Base-by-base conservation (phyloP, 2,329 filamentous ascomycete genomes). In the Truncatella angustata region DNA sequence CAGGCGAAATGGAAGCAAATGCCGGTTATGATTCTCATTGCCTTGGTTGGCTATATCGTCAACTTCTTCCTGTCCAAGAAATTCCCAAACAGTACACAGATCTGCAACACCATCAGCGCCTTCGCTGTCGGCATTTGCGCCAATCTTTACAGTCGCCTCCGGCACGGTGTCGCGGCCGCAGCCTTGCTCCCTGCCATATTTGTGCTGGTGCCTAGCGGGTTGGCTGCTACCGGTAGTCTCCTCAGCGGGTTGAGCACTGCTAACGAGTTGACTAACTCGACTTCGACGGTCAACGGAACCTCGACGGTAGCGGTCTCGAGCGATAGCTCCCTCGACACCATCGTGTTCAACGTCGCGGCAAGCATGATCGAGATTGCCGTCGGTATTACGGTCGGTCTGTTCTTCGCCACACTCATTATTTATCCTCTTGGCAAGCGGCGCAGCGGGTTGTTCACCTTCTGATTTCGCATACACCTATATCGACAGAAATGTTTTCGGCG, bases 1-100 rank as follows among this genome's bases (percentile, higher is more conserved):
- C 88, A 92, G 60, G 89, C 87, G 35, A 91, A 90, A 67, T 91
- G 84, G 82, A 88, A 84, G 59, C 90, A 94, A 65, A 82, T 87
- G 59, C 90, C 90, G 0, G 76, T 88, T 49, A 93, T 93, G 88
- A 71, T 88, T 4, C 40, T 82, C 53, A 91, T 95, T 60, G 83
- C 89, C 0, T 72, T 91, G 28, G 80, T 83, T 0, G 90, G 90
- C 20, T 93, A 91, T 64, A 70, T 90, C 3, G 86, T 90, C 59
- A 92, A 88, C 65, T 91, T 82, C 70, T 91, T 88, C 70, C 84
- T 81, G 43, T 80, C 81, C 14, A 73, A 78, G 21, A 82, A 77
- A 36, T 90, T 93, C 63, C 71, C 76, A 5, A 82, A 79, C 21
- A 90, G 88, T 54, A 83, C 87, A 0, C 88, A 92, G 63, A 82